Evolutionary conservation across 2,329 filamentous ascomycete species (phyloP), one percentile per base, ranked within the genome.

Genomic region (Penicillium crustosum): DNA sequence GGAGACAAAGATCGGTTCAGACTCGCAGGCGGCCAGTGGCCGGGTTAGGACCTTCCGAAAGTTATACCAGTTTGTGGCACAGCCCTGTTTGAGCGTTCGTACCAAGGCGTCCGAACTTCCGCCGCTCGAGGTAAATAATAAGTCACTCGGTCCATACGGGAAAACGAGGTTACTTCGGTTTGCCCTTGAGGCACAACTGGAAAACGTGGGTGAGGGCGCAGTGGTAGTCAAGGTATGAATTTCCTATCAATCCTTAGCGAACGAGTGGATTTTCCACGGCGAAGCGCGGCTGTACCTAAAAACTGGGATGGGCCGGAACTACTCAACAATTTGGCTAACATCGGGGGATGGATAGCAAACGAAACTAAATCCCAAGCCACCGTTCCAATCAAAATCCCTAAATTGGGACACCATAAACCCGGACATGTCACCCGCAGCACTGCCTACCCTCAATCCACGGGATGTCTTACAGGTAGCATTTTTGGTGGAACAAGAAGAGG

Each of bases 11-110:
- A 71, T 78, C 61, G 70, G 71, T 0, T 73, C 74, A 36, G 75
- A 76, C 23, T 69, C 71, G 31, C 73, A 77, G 61, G 81, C 81
- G 23, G 81, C 80, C 2, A 80, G 81, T 55, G 83, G 82, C 5
- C 84, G 91, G 49, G 88, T 90, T 38, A 82, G 94, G 59, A 96
- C 91, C 10, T 97, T 97, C 72, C 82, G 93, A 64, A 97, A 97
- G 78, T 79, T 99, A 59, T 99, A 97, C 75, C 94, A 97, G 74
- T 99, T 99, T 71, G 88, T 95, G 55, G 94, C 93, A 71, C 93
- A 96, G 78, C 86, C 91, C 39, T 89, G 92, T 59, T 80, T 99
- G 65, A 91, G 93, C 62, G 93, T 99, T 58, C 83, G 93, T 62
- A 97, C 93, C 0, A 99, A 97, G 74, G 85, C 91, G 3, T 90